These are phyloP conservation scores for Yamadazyma buinensis DNA, from an alignment of 1,139 yeast species.

Conservation along the genomic window DNA sequence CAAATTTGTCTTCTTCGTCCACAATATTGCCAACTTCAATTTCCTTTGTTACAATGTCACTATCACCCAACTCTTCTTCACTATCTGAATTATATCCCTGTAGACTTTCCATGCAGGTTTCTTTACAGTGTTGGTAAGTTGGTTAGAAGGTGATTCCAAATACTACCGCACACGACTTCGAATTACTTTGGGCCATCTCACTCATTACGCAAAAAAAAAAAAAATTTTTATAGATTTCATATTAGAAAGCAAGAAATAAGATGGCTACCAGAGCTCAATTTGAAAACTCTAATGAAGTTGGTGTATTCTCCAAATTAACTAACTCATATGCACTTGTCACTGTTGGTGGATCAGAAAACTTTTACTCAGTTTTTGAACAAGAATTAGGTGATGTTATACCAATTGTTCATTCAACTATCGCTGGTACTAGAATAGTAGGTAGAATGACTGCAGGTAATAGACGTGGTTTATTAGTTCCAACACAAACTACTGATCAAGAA, in stretches of 20 bases:
- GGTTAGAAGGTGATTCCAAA: too few species aligned
- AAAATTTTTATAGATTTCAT: not conserved
- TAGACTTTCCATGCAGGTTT: slow-evolving; percentile 9
- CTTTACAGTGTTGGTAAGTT: too few species aligned
- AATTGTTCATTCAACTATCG: slow-evolving; percentile 94
- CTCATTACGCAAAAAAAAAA: not conserved
- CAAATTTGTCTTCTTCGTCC: too few species aligned
- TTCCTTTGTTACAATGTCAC: too few species aligned
- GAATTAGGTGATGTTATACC: slow-evolving; percentile 96
- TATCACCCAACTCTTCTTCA: slow-evolving; percentile 5
- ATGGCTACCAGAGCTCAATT: slow-evolving; percentile 63
- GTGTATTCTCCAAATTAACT: slow-evolving; percentile 94
- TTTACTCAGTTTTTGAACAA: slow-evolving; percentile 96
- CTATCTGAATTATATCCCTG: slow-evolving; percentile 10
- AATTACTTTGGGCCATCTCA: slow-evolving; percentile 2
- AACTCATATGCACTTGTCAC: slow-evolving; percentile 96
- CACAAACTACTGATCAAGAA: slow-evolving; percentile 99
- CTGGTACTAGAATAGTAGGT: slow-evolving; percentile 97
- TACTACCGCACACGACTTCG: slow-evolving; percentile 4
- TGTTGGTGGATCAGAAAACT: slow-evolving; percentile 97
- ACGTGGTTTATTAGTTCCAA: slow-evolving; percentile 94
- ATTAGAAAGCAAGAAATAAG: not conserved
- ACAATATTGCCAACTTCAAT: not conserved
- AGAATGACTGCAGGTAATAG: slow-evolving; percentile 99
- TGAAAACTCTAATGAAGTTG: slow-evolving; percentile 97